Conservation (phyloP, 2,329 filamentous ascomycete species). For the Meredithiella fracta region DNA sequence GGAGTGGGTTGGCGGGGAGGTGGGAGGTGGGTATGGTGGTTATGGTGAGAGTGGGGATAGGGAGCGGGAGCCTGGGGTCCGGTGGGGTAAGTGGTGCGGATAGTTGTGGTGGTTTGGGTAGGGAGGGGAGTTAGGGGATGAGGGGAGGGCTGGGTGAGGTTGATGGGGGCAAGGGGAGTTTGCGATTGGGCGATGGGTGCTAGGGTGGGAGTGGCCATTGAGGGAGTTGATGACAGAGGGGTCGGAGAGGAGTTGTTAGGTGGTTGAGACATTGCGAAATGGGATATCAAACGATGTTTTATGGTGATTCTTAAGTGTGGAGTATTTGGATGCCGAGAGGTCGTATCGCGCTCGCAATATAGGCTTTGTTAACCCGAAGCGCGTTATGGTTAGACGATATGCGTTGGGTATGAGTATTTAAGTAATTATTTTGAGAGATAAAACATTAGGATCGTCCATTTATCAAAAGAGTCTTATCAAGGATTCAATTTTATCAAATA, state of each 20-base stretch:
- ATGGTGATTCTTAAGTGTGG: not conserved
- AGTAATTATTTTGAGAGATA: too few species aligned
- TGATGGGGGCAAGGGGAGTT: not conserved
- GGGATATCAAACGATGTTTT: not conserved
- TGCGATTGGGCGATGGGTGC: not conserved
- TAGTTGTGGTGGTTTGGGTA: not conserved
- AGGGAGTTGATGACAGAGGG: not conserved
- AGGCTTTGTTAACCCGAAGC: not conserved
- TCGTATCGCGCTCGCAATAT: not conserved
- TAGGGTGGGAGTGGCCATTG: not conserved
- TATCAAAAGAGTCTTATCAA: too few species aligned
- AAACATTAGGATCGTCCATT: too few species aligned
- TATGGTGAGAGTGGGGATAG: not conserved
- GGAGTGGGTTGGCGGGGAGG: conserved; percentile 16
- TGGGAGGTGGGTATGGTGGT: not conserved
- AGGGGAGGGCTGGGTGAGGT: not conserved
- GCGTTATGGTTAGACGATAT: not conserved
- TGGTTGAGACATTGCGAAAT: conserved; percentile 3
- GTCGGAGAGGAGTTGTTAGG: not conserved
- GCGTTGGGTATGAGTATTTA: not conserved
- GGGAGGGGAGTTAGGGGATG: not conserved
- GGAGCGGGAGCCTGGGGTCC: not conserved
- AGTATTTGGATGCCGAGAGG: too few species aligned
- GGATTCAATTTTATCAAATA: too few species aligned
- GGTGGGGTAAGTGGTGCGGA: not conserved